A percentile compares a stretch with the other conserved stretches of the same genome.
Evolutionary conservation across 495 filamentous ascomycete genomes (phyloP).

Genomic region (Xanthoparmelia taractica): DNA sequence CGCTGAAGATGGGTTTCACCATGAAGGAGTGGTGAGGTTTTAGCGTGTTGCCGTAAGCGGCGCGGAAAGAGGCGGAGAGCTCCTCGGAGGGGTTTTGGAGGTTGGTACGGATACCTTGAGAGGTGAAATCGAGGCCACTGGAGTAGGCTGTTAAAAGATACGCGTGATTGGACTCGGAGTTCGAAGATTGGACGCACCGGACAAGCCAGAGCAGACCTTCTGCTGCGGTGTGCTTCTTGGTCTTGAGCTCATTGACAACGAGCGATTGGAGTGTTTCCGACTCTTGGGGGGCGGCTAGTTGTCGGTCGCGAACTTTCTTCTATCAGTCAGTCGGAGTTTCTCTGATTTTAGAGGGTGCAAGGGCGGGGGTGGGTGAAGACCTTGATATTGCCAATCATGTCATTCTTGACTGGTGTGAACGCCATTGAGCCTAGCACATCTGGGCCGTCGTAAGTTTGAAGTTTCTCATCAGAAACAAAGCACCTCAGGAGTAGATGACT

Average conservation of each 20-base stretch:
- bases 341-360: neutral
- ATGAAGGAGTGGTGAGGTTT: slow-evolving; percentile 84
- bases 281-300: slow-evolving; percentile 64
- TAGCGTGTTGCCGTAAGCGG: slow-evolving; percentile 74
- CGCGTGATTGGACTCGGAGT: neutral
- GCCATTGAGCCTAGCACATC: slow-evolving; percentile 75
- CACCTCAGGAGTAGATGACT: slow-evolving; percentile 16
- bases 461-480: neutral
- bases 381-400: slow-evolving; percentile 87
- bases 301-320: slow-evolving; percentile 81
- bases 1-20: slow-evolving; percentile 79
- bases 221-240: slow-evolving; percentile 72
- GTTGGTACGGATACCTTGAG: slow-evolving; percentile 73
- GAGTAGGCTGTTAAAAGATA: neutral
- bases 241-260: slow-evolving; percentile 75
- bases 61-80: slow-evolving; percentile 76
- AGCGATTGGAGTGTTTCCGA: slow-evolving; percentile 78
- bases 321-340: slow-evolving; percentile 14
- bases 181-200: slow-evolving; percentile 50
- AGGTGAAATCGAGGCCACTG: slow-evolving; percentile 89
- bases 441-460: slow-evolving; percentile 29
- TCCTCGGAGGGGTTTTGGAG: slow-evolving; percentile 57
- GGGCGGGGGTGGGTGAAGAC: slow-evolving; percentile 38
- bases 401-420: slow-evolving; percentile 80
- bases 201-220: slow-evolving; percentile 89